Evolutionary conservation across 495 filamentous ascomycete species (phyloP).

Genomic region (Zalerion maritima): DNA sequence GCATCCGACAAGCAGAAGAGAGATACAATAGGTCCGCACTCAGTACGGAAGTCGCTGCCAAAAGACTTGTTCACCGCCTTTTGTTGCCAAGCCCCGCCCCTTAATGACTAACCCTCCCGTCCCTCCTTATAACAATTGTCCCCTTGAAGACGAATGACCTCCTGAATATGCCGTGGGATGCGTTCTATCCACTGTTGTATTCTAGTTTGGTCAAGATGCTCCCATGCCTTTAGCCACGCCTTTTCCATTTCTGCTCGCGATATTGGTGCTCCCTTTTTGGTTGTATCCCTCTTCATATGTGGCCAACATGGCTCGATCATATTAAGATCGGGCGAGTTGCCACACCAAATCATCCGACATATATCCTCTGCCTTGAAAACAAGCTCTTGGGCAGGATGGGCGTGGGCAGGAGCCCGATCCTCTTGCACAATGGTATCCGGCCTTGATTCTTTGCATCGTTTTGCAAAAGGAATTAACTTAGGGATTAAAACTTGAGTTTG

Average conservation of each 20-base stretch:
- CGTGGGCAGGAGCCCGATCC: too few relatives aligned
- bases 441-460: constrained; percentile 3
- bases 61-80: too few relatives aligned
- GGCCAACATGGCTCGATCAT: constrained; percentile 14
- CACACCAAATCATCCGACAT: constrained; percentile 7
- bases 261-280: constrained; percentile 5
- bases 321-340: constrained; percentile 15
- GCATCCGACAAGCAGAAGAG: too few relatives aligned
- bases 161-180: constrained; percentile 3
- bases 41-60: too few relatives aligned
- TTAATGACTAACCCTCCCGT: not conserved
- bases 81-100: too few relatives aligned
- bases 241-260: not conserved
- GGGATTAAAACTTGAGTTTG: constrained; percentile 10
- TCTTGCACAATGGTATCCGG: constrained; percentile 6
- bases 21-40: too few relatives aligned
- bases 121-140: constrained; percentile 1
- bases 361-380: constrained; percentile 6
- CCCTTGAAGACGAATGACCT: too few relatives aligned
- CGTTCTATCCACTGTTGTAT: constrained; percentile 14
- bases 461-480: constrained; percentile 12
- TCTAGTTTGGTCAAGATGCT: constrained; percentile 8
- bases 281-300: constrained; percentile 13
- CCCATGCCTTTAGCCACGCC: constrained; percentile 9
- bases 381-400: constrained; percentile 6